Evolutionary conservation across 2,329 filamentous ascomycete genomes (phyloP).

Genomic region (Chrysoporthe deuterocubensis): DNA sequence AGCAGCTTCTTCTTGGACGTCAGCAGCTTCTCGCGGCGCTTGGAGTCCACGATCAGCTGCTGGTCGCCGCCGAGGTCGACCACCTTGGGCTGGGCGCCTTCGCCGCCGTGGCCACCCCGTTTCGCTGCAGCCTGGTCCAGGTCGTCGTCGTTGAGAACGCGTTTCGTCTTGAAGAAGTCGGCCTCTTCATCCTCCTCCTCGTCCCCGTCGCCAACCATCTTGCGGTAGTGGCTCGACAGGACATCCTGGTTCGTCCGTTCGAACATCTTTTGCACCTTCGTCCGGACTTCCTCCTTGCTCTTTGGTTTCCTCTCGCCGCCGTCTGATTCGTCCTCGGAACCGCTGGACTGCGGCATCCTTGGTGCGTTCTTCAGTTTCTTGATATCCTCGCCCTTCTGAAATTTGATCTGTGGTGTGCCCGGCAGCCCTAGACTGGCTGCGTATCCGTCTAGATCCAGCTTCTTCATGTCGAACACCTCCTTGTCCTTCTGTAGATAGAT

Average conservation of each 20-base stretch:
- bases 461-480: constrained; percentile 82
- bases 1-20: constrained; percentile 92
- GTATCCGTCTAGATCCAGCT: constrained; percentile 83
- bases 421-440: constrained; percentile 86
- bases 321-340: constrained; percentile 60
- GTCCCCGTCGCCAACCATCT: constrained; percentile 65
- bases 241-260: constrained; percentile 96
- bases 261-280: constrained; percentile 98
- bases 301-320: constrained; percentile 54
- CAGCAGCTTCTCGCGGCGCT: constrained; percentile 93
- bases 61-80: constrained; percentile 71
- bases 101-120: constrained; percentile 44
- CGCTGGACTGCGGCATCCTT: constrained; percentile 66
- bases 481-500: constrained; percentile 90
- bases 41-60: constrained; percentile 85
- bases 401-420: constrained; percentile 90
- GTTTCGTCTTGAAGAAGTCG: constrained; percentile 85
- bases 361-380: constrained; percentile 88
- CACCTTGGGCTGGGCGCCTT: constrained; percentile 55
- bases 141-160: constrained; percentile 76
- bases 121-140: constrained; percentile 53
- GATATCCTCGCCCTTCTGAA: constrained; percentile 85
- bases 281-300: constrained; percentile 76
- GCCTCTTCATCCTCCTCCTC: constrained; percentile 60
- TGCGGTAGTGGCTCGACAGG: constrained; percentile 89